Evolutionary conservation across 495 filamentous ascomycete genomes (phyloP).

Genomic region (Usnea hakonensis): DNA sequence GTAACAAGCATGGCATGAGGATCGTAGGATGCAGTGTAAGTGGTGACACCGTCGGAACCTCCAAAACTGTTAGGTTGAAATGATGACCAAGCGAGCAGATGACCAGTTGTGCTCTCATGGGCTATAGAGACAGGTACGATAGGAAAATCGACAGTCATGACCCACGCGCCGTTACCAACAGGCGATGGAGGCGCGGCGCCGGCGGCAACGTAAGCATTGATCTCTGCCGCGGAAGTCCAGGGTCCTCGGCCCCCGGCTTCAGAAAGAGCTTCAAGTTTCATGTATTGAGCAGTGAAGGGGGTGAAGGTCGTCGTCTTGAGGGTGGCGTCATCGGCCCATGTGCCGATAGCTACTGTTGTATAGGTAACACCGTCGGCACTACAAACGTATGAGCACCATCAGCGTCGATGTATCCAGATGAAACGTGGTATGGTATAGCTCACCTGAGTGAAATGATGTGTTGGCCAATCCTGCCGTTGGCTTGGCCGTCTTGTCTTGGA

Average conservation of each 20-base stretch:
- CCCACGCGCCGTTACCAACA: slow-evolving; percentile 33
- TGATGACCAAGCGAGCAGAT: slow-evolving; percentile 40
- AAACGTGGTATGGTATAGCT: neutral
- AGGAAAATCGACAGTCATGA: slow-evolving; percentile 44
- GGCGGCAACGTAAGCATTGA: slow-evolving; percentile 22
- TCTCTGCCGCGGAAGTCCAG: slow-evolving; percentile 33
- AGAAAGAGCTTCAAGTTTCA: slow-evolving; percentile 30
- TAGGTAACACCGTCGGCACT: slow-evolving; percentile 36
- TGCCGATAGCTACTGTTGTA: slow-evolving; percentile 36
- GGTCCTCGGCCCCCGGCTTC: slow-evolving; percentile 31
- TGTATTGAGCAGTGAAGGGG: slow-evolving; percentile 33
- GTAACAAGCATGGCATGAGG: slow-evolving; percentile 27
- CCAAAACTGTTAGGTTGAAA: slow-evolving; percentile 33
- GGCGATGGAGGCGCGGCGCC: slow-evolving; percentile 2
- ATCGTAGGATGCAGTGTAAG: slow-evolving; percentile 36
- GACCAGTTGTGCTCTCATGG: slow-evolving; percentile 29
- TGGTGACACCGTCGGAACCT: slow-evolving; percentile 33
- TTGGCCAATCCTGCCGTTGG: slow-evolving; percentile 20
- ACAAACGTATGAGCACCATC: neutral
- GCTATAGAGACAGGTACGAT: slow-evolving; percentile 41
- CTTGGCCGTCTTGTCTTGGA: slow-evolving; percentile 19
- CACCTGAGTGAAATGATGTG: slow-evolving; percentile 14
- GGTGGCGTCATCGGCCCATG: slow-evolving; percentile 36
- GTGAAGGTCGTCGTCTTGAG: slow-evolving; percentile 36
- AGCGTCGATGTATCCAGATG: neutral